Percentiles rank a stretch among this genome's conserved stretches.
phyloP scores from a whole-genome alignment of 257 asterid species.

The Plectranthus barbatus region DNA sequence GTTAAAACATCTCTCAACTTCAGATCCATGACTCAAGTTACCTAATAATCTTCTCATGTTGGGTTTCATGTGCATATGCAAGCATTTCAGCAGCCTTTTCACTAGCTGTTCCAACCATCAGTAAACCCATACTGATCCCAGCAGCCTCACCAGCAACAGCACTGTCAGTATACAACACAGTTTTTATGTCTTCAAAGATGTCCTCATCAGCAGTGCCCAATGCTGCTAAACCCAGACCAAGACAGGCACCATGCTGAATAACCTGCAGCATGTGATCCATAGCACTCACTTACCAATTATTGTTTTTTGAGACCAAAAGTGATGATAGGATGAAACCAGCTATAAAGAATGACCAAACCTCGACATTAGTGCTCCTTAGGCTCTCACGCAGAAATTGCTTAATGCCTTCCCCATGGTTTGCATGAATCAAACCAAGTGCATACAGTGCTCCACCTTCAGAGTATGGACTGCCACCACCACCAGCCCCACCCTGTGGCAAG shows the following conservation, averaged over 20 bases:
- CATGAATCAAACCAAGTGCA: slow-evolving; percentile 94
- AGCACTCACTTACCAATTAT: slow-evolving; percentile 5
- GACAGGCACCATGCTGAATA: slow-evolving; percentile 98
- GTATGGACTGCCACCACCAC: slow-evolving; percentile 93
- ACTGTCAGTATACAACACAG: slow-evolving; percentile 83
- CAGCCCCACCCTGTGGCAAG: slow-evolving; percentile 93
- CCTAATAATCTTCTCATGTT: slow-evolving; percentile 96
- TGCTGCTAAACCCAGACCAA: slow-evolving; percentile 98
- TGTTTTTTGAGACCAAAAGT: neutral
- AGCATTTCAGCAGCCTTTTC: slow-evolving; percentile 95
- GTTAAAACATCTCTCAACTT: slow-evolving; percentile 31
- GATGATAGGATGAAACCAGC: neutral
- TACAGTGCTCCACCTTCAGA: slow-evolving; percentile 98
- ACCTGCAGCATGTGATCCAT: slow-evolving; percentile 41
- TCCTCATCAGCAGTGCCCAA: slow-evolving; percentile 95
- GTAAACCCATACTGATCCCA: slow-evolving; percentile 92
- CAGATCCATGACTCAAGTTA: slow-evolving; percentile 85
- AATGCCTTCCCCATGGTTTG: slow-evolving; percentile 98
- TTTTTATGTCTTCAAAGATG: slow-evolving; percentile 73
- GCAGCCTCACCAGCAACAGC: slow-evolving; percentile 99
- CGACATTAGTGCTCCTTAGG: slow-evolving; percentile 70
- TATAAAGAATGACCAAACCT: slow-evolving; percentile 59
- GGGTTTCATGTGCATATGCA: slow-evolving; percentile 96
- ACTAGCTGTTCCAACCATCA: slow-evolving; percentile 97
- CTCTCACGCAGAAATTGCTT: slow-evolving; percentile 91